Evolutionary conservation across 768 basidiomycete genomes (phyloP).

Genomic region (Boletus vermiculosoides): DNA sequence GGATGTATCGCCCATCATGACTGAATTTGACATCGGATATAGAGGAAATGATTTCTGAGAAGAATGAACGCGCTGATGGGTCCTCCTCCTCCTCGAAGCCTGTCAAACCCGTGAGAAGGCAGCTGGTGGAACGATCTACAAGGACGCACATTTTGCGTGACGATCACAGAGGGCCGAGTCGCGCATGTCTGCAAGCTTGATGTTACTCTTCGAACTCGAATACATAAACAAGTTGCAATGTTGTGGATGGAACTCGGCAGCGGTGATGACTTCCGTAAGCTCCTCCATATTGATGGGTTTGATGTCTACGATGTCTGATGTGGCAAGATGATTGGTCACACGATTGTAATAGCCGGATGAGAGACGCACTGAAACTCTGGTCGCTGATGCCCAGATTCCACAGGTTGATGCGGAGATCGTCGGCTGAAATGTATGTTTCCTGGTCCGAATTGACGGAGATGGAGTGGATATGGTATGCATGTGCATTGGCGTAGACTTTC

Average conservation of each 20-base stretch:
- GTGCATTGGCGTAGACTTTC: conserved; percentile 98
- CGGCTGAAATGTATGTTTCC: conserved; percentile 99
- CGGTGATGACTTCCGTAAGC: conserved; percentile 99
- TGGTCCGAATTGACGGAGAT: conserved; percentile 99
- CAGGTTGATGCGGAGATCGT: conserved; percentile 94
- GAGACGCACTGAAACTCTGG: conserved; percentile 92
- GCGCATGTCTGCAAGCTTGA: conserved; percentile 99
- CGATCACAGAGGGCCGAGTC: conserved; percentile 95
- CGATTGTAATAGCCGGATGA: conserved; percentile 1
- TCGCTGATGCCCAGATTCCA: conserved; percentile 99
- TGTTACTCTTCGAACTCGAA: conserved; percentile 98
- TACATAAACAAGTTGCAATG: conserved; percentile 99
- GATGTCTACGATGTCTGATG: conserved; percentile 96
- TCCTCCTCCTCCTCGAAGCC: conserved; percentile 99
- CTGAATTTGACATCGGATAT: conserved; percentile 99
- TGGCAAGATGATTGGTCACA: conserved; percentile 1
- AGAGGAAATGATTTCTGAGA: conserved; percentile 99
- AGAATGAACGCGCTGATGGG: conserved; percentile 95
- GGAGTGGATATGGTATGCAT: conserved; percentile 99
- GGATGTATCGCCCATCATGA: conserved; percentile 93
- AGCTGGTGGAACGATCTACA: background rate
- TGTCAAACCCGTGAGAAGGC: conserved; percentile 35
- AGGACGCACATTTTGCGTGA: conserved; percentile 86
- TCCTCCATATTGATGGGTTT: conserved; percentile 99
- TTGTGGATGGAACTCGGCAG: conserved; percentile 96